phyloP scores from a whole-genome alignment of 2,329 filamentous ascomycete species.

The Coniella vitis region DNA sequence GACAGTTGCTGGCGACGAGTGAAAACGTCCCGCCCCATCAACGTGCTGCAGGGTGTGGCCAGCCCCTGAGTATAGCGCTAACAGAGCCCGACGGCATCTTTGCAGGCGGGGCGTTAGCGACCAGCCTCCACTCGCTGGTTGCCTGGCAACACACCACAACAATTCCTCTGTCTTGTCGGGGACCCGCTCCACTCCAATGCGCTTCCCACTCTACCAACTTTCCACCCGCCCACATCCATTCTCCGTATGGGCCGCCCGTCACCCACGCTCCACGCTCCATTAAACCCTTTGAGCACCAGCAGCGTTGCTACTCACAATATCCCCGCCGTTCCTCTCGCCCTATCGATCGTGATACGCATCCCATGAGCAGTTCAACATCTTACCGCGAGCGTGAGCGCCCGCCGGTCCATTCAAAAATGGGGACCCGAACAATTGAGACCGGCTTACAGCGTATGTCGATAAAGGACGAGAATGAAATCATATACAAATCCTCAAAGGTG shows the following conservation, averaged over 20 bases:
- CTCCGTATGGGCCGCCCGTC: not conserved
- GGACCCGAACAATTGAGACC: slow-evolving; percentile 67
- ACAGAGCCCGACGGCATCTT: not conserved
- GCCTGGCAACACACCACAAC: slow-evolving; percentile 10
- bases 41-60: not conserved
- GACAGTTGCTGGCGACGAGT: too few relatives aligned
- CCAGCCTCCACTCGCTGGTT: slow-evolving; percentile 1
- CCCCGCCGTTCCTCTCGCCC: too few relatives aligned
- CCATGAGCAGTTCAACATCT: not conserved
- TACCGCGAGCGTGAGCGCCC: not conserved
- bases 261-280: not conserved
- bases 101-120: not conserved
- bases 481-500: slow-evolving; percentile 72
- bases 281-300: not conserved
- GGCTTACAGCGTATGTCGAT: slow-evolving; percentile 87
- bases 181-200: not conserved
- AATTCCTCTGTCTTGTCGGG: not conserved
- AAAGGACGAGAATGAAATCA: slow-evolving; percentile 74
- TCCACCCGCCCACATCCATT: not conserved
- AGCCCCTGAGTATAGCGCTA: not conserved
- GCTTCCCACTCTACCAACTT: slow-evolving; percentile 3
- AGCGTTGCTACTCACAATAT: not conserved
- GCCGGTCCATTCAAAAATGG: slow-evolving; percentile 40
- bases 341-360: not conserved
- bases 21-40: not conserved